Evolutionary conservation across 2,329 filamentous ascomycete species (phyloP).

Genomic region (Hypomyces rosellus): DNA sequence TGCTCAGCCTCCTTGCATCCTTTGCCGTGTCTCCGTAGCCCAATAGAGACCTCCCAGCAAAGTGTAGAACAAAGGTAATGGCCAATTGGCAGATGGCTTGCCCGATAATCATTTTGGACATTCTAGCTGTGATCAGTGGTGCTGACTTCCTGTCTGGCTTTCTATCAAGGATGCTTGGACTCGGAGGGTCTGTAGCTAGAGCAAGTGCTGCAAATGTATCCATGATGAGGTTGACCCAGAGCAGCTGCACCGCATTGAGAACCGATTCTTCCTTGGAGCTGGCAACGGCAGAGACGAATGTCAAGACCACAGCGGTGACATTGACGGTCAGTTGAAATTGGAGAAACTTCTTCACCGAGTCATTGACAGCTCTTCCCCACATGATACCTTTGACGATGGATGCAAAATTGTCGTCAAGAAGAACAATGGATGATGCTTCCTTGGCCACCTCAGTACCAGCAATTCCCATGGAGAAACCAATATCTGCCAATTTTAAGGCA

Average conservation of each 20-base stretch:
- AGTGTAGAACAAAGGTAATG: slow-evolving; percentile 54
- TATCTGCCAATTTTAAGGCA: slow-evolving; percentile 58
- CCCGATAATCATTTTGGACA: slow-evolving; percentile 62
- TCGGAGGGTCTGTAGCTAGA: slow-evolving; percentile 57
- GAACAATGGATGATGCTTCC: slow-evolving; percentile 61
- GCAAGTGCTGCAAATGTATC: slow-evolving; percentile 62
- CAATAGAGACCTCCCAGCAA: slow-evolving; percentile 56
- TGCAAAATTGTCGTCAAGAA: slow-evolving; percentile 61
- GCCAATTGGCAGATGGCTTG: slow-evolving; percentile 55
- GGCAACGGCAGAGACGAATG: slow-evolving; percentile 58
- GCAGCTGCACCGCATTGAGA: slow-evolving; percentile 58
- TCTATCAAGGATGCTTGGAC: slow-evolving; percentile 49
- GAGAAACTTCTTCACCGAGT: slow-evolving; percentile 62
- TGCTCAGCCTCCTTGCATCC: slow-evolving; percentile 38
- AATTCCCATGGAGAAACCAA: slow-evolving; percentile 64
- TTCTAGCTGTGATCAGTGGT: slow-evolving; percentile 58
- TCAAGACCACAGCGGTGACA: slow-evolving; percentile 60
- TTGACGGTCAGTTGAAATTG: slow-evolving; percentile 67
- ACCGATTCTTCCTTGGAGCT: slow-evolving; percentile 49
- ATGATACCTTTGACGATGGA: slow-evolving; percentile 61
- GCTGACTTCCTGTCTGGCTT: slow-evolving; percentile 55
- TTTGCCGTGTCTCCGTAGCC: slow-evolving; percentile 36
- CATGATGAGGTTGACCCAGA: slow-evolving; percentile 68
- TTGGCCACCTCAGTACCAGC: slow-evolving; percentile 62
- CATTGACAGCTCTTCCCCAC: slow-evolving; percentile 64